Evolutionary conservation across 495 filamentous ascomycete species (phyloP).

Genomic region (Penicillium coffeae): DNA sequence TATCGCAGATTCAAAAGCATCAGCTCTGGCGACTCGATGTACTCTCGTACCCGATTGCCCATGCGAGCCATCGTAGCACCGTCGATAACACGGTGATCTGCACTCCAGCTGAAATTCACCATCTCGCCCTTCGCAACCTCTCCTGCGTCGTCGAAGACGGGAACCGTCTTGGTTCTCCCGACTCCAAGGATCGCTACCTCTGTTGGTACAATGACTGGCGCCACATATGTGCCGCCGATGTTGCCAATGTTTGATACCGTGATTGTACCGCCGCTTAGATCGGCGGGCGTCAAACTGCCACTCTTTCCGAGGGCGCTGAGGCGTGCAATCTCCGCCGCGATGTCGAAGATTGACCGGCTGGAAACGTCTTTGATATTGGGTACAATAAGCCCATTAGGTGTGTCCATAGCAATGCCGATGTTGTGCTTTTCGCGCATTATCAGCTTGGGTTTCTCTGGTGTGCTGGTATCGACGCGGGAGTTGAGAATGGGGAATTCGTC

Average conservation of each 20-base stretch:
- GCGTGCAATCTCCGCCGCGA: slow-evolving; percentile 71
- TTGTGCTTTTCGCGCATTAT: slow-evolving; percentile 82
- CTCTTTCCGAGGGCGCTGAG: slow-evolving; percentile 66
- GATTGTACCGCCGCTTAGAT: slow-evolving; percentile 85
- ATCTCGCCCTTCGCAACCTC: slow-evolving; percentile 88
- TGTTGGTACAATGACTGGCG: slow-evolving; percentile 80
- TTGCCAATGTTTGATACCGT: slow-evolving; percentile 97
- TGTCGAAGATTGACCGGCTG: slow-evolving; percentile 63
- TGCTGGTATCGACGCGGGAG: slow-evolving; percentile 65
- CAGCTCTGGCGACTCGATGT: slow-evolving; percentile 76
- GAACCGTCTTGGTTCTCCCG: slow-evolving; percentile 66
- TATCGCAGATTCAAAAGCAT: slow-evolving; percentile 61
- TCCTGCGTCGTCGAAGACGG: slow-evolving; percentile 73
- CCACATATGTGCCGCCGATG: slow-evolving; percentile 88
- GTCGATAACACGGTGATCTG: slow-evolving; percentile 92
- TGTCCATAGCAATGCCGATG: slow-evolving; percentile 95
- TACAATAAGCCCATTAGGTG: slow-evolving; percentile 82
- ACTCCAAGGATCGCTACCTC: slow-evolving; percentile 93
- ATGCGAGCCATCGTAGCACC: slow-evolving; percentile 90
- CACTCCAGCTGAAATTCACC: slow-evolving; percentile 92
- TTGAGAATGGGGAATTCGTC: slow-evolving; percentile 82
- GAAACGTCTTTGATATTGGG: slow-evolving; percentile 91
- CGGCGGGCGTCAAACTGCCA: slow-evolving; percentile 70
- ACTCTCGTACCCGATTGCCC: slow-evolving; percentile 69
- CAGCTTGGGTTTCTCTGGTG: slow-evolving; percentile 60